phyloP scores from a whole-genome alignment of 2,329 filamentous ascomycete species.

The Nemania bipapillata region DNA sequence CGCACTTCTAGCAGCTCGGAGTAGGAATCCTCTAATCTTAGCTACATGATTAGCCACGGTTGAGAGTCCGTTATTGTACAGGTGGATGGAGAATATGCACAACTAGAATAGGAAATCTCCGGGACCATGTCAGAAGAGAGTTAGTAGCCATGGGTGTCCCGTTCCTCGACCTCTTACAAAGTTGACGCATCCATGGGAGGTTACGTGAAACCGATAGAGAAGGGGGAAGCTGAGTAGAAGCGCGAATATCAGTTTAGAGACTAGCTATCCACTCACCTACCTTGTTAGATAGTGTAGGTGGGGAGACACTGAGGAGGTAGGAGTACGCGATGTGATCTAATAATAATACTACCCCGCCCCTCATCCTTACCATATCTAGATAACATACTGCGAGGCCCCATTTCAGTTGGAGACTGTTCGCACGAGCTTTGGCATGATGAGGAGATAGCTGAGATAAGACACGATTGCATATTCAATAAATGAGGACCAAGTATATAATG shows the following conservation, averaged over 20 bases:
- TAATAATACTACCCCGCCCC: conserved; percentile 1
- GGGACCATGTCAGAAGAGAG: background rate
- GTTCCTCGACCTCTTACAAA: background rate
- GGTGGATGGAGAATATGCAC: background rate
- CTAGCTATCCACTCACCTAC: background rate
- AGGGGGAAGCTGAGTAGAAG: background rate
- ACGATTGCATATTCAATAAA: background rate
- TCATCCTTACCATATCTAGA: background rate
- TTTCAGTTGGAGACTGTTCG: background rate
- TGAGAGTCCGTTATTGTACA: conserved; percentile 5
- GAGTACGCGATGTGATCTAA: background rate
- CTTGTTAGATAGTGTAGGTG: background rate
- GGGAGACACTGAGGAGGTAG: background rate
- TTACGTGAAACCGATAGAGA: background rate
- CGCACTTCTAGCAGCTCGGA: background rate
- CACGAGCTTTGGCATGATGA: background rate
- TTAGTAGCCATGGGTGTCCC: background rate
- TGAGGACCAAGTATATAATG: background rate
- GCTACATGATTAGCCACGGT: conserved; percentile 8
- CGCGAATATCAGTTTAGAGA: background rate
- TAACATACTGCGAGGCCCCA: background rate
- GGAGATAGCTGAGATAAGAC: background rate
- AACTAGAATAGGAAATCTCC: background rate
- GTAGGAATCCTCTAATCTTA: conserved; percentile 2
- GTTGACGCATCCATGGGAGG: background rate